Evolutionary conservation across 164 flowering plant genomes (phyloP), one percentile per base, ranked within the genome.

Genomic region (Tetrastigma voinierianum): DNA sequence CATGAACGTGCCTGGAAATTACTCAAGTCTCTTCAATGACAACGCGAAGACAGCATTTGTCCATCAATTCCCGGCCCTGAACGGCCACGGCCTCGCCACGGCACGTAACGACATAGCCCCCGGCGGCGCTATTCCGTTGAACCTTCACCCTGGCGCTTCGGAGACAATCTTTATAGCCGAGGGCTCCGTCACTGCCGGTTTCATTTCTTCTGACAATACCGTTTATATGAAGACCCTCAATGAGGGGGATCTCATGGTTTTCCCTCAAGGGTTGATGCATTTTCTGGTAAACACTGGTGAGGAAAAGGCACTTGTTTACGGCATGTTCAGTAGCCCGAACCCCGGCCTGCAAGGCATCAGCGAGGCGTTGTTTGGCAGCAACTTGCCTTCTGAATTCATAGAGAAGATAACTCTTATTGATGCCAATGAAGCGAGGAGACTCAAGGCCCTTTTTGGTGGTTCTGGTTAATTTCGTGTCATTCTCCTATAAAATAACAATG

Each of bases 211-310:
- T 0, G 76, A 74, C 1, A 78, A 82, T 51, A 8, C 46, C 4
- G 80, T 75, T 2, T 80, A 82, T 56, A 2, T 66, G 0, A 74
- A 76, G 60, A 69, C 59, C 0, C 71, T 84, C 0, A 49, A 67
- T 5, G 72, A 73, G 67, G 88, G 86, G 0, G 86, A 84, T 10
- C 21, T 73, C 2, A 78, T 84, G 81, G 76, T 80, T 1, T 81
- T 76, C 68, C 86, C 88, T 12, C 76, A 71, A 69, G 88, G 88
- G 25, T 63, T 84, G 66, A 54, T 82, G 60, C 85, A 84, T 46
- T 84, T 82, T 57, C 84, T 80, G 58, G 20, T 76, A 4, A 84
- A 81, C 62, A 66, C 77, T 1, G 80, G 74, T 4, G 64, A 44
- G 9, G 10, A 2, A 10, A 17, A 40, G 0, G 76, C 85, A 0